Conservation (phyloP, 2,329 filamentous ascomycete genomes). For the Myotisia sp. region DNA sequence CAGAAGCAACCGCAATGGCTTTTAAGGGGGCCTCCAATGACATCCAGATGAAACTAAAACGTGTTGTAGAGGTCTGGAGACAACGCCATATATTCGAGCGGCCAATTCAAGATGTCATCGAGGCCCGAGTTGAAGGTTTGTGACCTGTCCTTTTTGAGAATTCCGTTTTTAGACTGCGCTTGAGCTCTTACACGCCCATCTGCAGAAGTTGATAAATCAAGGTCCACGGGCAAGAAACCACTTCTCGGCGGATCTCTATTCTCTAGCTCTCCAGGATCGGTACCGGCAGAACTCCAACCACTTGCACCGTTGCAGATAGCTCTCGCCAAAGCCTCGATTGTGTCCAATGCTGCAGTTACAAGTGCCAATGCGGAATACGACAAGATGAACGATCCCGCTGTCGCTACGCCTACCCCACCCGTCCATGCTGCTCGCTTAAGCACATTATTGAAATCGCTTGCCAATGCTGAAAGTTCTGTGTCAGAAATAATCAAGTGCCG, state of each 20-base stretch:
- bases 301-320: conserved; percentile 61
- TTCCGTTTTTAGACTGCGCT: not conserved
- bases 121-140: conserved; percentile 63
- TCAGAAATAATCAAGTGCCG: conserved; percentile 81
- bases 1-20: conserved; percentile 75
- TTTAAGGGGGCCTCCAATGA: conserved; percentile 82
- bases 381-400: conserved; percentile 61
- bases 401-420: conserved; percentile 60
- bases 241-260: conserved; percentile 57
- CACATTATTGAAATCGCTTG: conserved; percentile 75
- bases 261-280: conserved; percentile 39
- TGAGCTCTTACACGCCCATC: conserved; percentile 5
- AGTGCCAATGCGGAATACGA: conserved; percentile 69
- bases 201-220: conserved; percentile 43
- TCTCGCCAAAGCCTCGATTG: conserved; percentile 56
- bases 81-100: conserved; percentile 70
- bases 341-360: conserved; percentile 51
- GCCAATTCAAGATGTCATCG: conserved; percentile 66
- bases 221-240: conserved; percentile 40
- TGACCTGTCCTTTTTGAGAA: not conserved
- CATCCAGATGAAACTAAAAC: conserved; percentile 70
- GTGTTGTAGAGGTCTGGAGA: conserved; percentile 91
- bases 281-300: conserved; percentile 63
- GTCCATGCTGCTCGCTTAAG: conserved; percentile 84
- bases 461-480: conserved; percentile 76